phyloP scores from a whole-genome alignment of 164 flowering plant species.

The Magnolia kwangsiensis region DNA sequence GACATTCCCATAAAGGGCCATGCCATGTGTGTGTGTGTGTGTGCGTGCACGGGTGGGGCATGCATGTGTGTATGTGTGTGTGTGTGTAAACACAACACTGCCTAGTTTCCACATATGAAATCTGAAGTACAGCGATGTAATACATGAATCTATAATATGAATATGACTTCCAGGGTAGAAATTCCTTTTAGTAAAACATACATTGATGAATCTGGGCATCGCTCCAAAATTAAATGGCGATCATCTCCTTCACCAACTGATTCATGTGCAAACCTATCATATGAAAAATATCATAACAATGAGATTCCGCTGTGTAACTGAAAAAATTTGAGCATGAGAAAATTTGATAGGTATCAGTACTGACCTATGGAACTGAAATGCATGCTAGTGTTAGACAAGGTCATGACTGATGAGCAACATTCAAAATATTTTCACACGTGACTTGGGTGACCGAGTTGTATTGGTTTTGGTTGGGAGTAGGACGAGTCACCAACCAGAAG shows the following conservation, averaged over 20 bases:
- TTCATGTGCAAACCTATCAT: slow-evolving; percentile 71
- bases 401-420: not conserved
- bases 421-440: too few relatives aligned
- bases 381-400: not conserved
- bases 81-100: not conserved
- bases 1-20: too few relatives aligned
- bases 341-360: not conserved
- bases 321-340: not conserved
- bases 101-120: not conserved
- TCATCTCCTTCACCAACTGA: slow-evolving; percentile 96
- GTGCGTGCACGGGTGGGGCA: too few relatives aligned
- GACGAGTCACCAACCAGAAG: too few relatives aligned
- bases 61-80: too few relatives aligned
- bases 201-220: slow-evolving; percentile 81
- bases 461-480: too few relatives aligned
- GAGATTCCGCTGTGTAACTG: slow-evolving; percentile 1
- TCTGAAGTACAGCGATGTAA: not conserved
- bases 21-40: too few relatives aligned
- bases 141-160: not conserved
- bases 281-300: not conserved
- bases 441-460: too few relatives aligned
- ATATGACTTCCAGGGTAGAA: not conserved
- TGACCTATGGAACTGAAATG: not conserved
- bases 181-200: slow-evolving; percentile 28
- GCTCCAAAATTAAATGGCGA: slow-evolving; percentile 74